A percentile compares a stretch with the other conserved stretches of the same genome.
These are phyloP conservation scores for Isabelozyma rhagii DNA, from an alignment of 805 yeast species.

Conservation along the genomic window DNA sequence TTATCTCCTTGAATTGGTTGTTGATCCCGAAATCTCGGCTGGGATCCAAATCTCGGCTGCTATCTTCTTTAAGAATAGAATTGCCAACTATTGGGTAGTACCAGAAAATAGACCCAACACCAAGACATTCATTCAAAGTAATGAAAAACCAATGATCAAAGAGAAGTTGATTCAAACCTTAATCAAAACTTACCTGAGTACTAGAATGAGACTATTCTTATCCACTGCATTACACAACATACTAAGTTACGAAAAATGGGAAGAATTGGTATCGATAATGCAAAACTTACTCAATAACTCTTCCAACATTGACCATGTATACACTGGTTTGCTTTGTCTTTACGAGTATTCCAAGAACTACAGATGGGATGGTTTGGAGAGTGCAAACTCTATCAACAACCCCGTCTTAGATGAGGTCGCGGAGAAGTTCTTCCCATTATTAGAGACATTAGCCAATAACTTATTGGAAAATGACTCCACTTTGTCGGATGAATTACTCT, in stretches of 20 bases:
- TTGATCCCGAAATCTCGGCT: slow-evolving; percentile 35
- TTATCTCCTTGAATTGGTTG: slow-evolving; percentile 48
- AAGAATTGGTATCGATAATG: slow-evolving; percentile 29
- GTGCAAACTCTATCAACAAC: slow-evolving; percentile 21
- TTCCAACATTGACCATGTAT: slow-evolving; percentile 33
- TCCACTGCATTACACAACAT: slow-evolving; percentile 56
- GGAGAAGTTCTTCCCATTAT: slow-evolving; percentile 31
- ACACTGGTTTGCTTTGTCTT: slow-evolving; percentile 38
- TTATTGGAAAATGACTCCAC: slow-evolving; percentile 20
- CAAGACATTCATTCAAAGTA: slow-evolving; percentile 20
- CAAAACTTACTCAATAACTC: slow-evolving; percentile 35
- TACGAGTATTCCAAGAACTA: slow-evolving; percentile 40
- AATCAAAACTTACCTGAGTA: slow-evolving; percentile 29
- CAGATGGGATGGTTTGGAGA: slow-evolving; percentile 47
- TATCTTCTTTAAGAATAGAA: slow-evolving; percentile 42
- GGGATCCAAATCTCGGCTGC: slow-evolving; percentile 44
- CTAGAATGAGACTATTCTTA: slow-evolving; percentile 50
- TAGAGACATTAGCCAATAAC: slow-evolving; percentile 28
- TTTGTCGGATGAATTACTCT: slow-evolving; percentile 32
- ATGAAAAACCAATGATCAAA: slow-evolving; percentile 42
- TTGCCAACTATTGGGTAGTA: slow-evolving; percentile 34
- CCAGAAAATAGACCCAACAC: slow-evolving; percentile 25
- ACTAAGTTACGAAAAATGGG: slow-evolving; percentile 47
- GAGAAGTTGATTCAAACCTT: slow-evolving; percentile 41
- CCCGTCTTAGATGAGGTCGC: slow-evolving; percentile 40